Percentiles rank a stretch among this genome's conserved stretches.
phyloP scores from a whole-genome alignment of 495 filamentous ascomycete species.

The Xylaria flabelliformis region DNA sequence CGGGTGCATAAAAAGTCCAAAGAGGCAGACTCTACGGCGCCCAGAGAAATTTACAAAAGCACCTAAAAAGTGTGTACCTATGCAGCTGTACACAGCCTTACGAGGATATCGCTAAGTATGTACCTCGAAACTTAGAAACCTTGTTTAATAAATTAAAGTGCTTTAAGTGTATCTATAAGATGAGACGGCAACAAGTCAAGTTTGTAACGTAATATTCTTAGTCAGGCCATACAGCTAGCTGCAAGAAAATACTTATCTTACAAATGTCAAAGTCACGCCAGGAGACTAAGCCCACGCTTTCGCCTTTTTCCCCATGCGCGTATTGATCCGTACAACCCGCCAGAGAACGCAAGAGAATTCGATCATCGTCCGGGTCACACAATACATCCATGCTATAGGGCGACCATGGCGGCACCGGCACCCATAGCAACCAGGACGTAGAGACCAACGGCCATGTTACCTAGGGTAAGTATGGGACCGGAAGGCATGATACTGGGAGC shows the following conservation, averaged over 20 bases:
- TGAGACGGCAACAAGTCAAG: background rate
- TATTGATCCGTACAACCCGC: constrained; percentile 24
- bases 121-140: too few relatives aligned
- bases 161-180: background rate
- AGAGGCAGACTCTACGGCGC: too few relatives aligned
- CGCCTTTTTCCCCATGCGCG: constrained; percentile 3
- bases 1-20: too few relatives aligned
- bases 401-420: constrained; percentile 75
- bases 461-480: constrained; percentile 64
- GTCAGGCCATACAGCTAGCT: background rate
- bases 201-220: constrained; percentile 13
- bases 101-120: too few relatives aligned
- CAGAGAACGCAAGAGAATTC: background rate
- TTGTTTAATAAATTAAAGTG: too few relatives aligned
- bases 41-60: too few relatives aligned
- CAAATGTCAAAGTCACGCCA: constrained; percentile 26
- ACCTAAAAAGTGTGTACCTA: too few relatives aligned
- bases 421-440: constrained; percentile 72
- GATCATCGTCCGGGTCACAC: background rate
- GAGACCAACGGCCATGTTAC: constrained; percentile 68
- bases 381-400: constrained; percentile 61
- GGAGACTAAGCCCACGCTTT: constrained; percentile 14
- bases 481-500: constrained; percentile 48
- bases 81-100: too few relatives aligned
- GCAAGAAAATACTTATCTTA: constrained; percentile 29